Base-by-base conservation (phyloP, 1,284 basidiomycete species). In the Clitocybe nebularis region DNA sequence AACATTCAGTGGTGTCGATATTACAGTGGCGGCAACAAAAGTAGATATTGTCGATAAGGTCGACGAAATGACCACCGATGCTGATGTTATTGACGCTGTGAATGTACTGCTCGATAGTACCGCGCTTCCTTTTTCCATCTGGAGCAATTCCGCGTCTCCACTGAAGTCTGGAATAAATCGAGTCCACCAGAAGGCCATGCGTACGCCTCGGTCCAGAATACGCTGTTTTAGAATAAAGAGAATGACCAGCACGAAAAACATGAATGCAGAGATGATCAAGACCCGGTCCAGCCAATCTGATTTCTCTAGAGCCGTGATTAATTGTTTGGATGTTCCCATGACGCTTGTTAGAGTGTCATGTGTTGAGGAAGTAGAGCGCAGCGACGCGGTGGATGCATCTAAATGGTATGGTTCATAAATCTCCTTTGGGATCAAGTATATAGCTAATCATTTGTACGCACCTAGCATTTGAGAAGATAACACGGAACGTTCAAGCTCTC, bases 211-310 rank as follows among this genome's bases (percentile, higher is more conserved):
- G 55, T 94, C 89, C 23, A 96, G 53, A 32, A 96, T 69, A 11
- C 93, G 77, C 46, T 91, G 81, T 63, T 95, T 93, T 51, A 96
- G 58, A 51, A 96, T 84, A 56, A 89, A 93, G 9, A 84, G 72
- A 6, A 92, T 81, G 24, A 88, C 84, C n/a, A 93, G 75, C 44
- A 84, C 53, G 68, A 96, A 96, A 63, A 96, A 89, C 11, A 71
- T 56, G 22, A 96, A 77, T 0, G 80, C 89, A 4, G 80, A 73
- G 43, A 89, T 65, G 50, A 97, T 84, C 48, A 95, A 68, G 24
- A 93, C 62, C 5, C 92, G 84, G 68, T 97, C 93, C n/a, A 93
- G 70, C 80, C 89, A 86, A 69, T 96, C 92, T 4, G 91, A 81
- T 47, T 84, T 83, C 63, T 94, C 87, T 33, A 97, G 81, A 0